These are phyloP conservation scores for Dendrobium chrysotoxum DNA, from an alignment of 106 monocot genomes.

Conservation along the genomic window DNA sequence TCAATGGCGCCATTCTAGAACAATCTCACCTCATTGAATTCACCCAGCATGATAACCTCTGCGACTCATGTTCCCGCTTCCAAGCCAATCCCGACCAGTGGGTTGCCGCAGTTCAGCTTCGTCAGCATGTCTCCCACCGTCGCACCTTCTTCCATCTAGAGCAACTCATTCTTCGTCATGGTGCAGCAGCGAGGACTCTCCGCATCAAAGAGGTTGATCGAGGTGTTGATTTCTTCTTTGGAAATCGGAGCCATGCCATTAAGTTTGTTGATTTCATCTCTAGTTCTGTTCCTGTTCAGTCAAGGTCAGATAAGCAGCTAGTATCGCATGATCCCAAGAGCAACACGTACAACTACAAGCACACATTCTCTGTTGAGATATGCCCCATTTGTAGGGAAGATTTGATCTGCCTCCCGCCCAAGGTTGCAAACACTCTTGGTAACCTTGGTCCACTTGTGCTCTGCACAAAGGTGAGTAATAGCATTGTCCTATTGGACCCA, in stretches of 20 bases:
- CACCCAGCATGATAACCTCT: constrained; percentile 72
- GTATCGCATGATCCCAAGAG: constrained; percentile 33
- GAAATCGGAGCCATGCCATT: constrained; percentile 37
- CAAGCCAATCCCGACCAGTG: constrained; percentile 90
- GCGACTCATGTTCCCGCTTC: constrained; percentile 56
- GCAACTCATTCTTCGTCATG: constrained; percentile 78
- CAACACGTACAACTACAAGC: constrained; percentile 46
- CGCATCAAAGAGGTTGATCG: constrained; percentile 60
- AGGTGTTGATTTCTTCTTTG: constrained; percentile 81
- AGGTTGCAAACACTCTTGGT: constrained; percentile 8
- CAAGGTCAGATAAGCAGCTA: constrained; percentile 25
- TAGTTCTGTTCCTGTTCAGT: constrained; percentile 17
- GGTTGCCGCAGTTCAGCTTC: constrained; percentile 81
- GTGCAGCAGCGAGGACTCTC: constrained; percentile 56
- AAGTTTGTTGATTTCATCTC: constrained; percentile 47
- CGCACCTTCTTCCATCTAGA: constrained; percentile 85
- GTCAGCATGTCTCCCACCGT: constrained; percentile 82
- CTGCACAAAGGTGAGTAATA: constrained; percentile 39
- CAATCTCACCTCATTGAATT: constrained; percentile 10
- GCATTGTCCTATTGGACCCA: not conserved
- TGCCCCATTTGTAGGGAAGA: constrained; percentile 41
- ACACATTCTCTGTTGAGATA: constrained; percentile 43
- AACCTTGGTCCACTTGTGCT: constrained; percentile 34
- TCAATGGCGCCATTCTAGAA: constrained; percentile 58
- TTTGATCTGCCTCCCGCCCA: constrained; percentile 30